Evolutionary conservation across 1,139 yeast species (phyloP), one percentile per base, ranked within the genome.

Genomic region (Citeromyces siamensis): DNA sequence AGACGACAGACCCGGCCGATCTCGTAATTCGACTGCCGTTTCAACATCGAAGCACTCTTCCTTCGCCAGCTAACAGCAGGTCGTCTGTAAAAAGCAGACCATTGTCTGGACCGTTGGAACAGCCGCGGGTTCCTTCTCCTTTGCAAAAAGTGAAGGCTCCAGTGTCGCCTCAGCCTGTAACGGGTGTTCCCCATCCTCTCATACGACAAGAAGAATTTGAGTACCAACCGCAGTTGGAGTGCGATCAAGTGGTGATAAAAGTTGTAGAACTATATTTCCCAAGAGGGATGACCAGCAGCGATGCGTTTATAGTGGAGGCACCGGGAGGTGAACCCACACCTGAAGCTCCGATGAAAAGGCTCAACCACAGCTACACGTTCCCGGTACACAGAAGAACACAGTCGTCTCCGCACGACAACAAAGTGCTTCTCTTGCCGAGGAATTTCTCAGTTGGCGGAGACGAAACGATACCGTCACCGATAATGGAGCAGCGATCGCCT

Each of bases 1-100:
- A 68, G 35, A 51, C 56, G 13, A 69, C 63, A 41, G 94, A 84
- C 50, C 83, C 90, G 0, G 78, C 93, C 0, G 94, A 84, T 45
- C 51, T 75, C 22, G 42, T 60, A 1, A 53, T 74, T 12, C 72
- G 57, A 37, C 44, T 69, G 45, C 70, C 46, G 13, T 4, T 50
- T 10, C 44, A 46, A 9, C n/a, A 17, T 13, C 12, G 35, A 19
- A 32, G 14, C 17, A 14, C 17, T 7, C 9, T 32, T 16, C 31
- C 35, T 1, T 23, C 45, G 3, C 38, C 40, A 2, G 42, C 49
- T 3, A 43, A 46, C 13, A 22, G 34, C 4, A 28, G 22, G 13
- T 19, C 34, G 4, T 9, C 23, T 4, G 35, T 38, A 14, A 35
- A 31, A 10, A 18, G 33, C 13, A 36, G 34, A 12, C 33, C 37